Conservation (phyloP, 495 filamentous ascomycete genomes). For the Aeminium ludgeri region DNA sequence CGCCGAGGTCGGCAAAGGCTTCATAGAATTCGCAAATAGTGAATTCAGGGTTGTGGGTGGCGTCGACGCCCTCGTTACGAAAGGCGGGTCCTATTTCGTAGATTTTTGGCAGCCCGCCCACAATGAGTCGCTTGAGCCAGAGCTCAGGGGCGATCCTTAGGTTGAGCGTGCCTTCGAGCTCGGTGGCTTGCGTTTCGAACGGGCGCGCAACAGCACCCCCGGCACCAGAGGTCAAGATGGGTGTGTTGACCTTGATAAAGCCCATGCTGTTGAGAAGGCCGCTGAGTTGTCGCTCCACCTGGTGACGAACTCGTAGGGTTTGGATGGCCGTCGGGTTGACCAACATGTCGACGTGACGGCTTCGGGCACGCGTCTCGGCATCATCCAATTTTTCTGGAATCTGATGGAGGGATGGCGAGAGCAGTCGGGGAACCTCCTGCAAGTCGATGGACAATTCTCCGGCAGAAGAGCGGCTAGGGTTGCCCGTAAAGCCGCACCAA, state of each 20-base stretch:
- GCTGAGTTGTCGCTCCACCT: constrained; percentile 56
- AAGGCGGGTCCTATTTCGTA: constrained; percentile 92
- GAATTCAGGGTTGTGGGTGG: constrained; percentile 92
- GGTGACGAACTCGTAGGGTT: constrained; percentile 53
- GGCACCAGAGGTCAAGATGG: constrained; percentile 58
- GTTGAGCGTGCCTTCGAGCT: constrained; percentile 50
- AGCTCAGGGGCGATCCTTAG: constrained; percentile 84
- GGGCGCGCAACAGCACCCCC: constrained; percentile 75
- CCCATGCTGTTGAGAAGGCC: constrained; percentile 50
- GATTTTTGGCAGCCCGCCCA: constrained; percentile 75
- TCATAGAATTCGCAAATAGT: constrained; percentile 94
- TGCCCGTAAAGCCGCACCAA: constrained; percentile 51
- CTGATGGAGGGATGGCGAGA: constrained; percentile 61
- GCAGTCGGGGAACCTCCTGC: constrained; percentile 45
- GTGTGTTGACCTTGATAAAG: constrained; percentile 80
- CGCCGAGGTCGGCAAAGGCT: constrained; percentile 59
- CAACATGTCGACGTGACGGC: constrained; percentile 69
- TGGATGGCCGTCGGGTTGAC: constrained; percentile 49
- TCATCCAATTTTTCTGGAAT: constrained; percentile 49
- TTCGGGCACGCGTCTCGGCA: constrained; percentile 45
- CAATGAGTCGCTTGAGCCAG: constrained; percentile 81
- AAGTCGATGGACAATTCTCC: constrained; percentile 68
- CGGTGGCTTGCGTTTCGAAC: constrained; percentile 58
- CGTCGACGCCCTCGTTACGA: constrained; percentile 83
- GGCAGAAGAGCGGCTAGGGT: constrained; percentile 47